These are phyloP conservation scores for Salvia rosmarinus DNA, from an alignment of 257 asterid species.

Conservation along the genomic window DNA sequence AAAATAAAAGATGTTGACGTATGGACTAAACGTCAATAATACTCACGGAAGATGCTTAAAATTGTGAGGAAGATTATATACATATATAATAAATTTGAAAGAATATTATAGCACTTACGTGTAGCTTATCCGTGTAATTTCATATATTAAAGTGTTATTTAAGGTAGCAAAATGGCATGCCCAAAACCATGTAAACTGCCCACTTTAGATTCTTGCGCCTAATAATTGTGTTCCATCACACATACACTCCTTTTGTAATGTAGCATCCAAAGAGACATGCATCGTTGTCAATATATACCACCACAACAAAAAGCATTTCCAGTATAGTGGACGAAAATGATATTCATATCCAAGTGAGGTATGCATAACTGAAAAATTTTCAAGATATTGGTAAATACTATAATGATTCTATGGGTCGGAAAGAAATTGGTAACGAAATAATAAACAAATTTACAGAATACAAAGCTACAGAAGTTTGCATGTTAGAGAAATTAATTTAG, in stretches of 20 bases:
- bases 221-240: conserved; percentile 1
- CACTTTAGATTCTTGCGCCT: conserved; percentile 12
- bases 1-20: no score
- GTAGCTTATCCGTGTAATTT: neutral
- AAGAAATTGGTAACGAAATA: no score
- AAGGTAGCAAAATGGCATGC: conserved; percentile 28
- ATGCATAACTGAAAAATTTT: neutral
- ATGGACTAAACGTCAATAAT: no score
- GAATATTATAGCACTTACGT: neutral
- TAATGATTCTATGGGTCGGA: no score
- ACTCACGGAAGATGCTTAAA: no score
- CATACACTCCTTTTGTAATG: neutral
- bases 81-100: no score
- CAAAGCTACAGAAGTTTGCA: no score
- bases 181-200: conserved; percentile 21
- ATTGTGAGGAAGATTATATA: no score
- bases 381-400: no score
- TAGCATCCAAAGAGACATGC: neutral
- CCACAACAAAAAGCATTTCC: neutral
- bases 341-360: neutral
- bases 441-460: no score
- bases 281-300: conserved; percentile 12
- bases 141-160: neutral
- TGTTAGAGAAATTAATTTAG: no score
- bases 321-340: neutral